Conservation (phyloP, 2,329 filamentous ascomycete genomes). For the Monosporascus sp. region DNA sequence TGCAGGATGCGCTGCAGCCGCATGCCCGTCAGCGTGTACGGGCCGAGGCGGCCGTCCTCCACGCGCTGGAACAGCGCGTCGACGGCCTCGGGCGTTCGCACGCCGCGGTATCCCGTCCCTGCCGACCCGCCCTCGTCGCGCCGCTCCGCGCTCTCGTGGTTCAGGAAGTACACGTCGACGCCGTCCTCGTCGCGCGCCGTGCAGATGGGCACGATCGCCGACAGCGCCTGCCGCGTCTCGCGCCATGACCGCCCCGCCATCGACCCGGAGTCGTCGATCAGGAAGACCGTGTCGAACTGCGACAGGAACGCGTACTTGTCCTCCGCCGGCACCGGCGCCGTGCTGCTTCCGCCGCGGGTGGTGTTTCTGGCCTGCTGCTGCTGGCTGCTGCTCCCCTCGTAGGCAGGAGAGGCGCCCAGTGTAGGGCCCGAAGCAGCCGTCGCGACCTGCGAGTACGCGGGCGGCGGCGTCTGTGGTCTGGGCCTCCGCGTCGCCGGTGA, state of each 20-base stretch:
- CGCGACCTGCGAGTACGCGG: background rate
- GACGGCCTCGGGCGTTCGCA: conserved; percentile 54
- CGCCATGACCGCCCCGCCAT: conserved; percentile 72
- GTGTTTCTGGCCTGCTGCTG: conserved; percentile 2
- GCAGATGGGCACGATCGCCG: conserved; percentile 69
- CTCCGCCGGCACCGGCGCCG: background rate
- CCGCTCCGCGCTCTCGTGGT: conserved; percentile 44
- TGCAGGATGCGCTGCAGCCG: conserved; percentile 65
- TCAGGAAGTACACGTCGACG: conserved; percentile 84
- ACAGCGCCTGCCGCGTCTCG: conserved; percentile 63
- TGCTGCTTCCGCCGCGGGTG: background rate
- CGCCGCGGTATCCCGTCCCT: conserved; percentile 54
- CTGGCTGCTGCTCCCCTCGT: conserved; percentile 4
- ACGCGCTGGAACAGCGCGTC: conserved; percentile 63
- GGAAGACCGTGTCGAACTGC: conserved; percentile 77
- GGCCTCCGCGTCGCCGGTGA: background rate
- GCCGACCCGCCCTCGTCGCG: conserved; percentile 25
- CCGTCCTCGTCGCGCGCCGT: conserved; percentile 73
- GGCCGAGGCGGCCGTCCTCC: conserved; percentile 36
- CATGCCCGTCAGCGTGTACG: conserved; percentile 64
- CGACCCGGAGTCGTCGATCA: conserved; percentile 81
- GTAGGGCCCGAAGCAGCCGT: background rate
- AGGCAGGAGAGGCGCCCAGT: background rate
- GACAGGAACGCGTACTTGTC: conserved; percentile 54
- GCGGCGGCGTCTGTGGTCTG: conserved; percentile 1